Conservation (phyloP, 2,329 filamentous ascomycete species). For the Diaporthe humulicola region DNA sequence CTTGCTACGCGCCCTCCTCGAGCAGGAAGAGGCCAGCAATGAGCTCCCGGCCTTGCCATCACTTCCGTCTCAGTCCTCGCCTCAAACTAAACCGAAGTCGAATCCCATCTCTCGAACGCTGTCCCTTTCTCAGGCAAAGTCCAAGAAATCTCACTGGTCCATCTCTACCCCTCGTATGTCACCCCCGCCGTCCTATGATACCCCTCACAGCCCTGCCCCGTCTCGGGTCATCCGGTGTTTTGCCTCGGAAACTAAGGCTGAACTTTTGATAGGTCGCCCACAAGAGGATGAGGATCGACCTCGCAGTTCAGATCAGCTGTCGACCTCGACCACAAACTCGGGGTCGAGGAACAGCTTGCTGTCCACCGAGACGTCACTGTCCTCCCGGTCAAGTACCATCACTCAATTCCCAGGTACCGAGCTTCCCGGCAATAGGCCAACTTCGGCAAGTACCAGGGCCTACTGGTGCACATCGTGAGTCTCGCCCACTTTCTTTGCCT, state of each 20-base stretch:
- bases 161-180: slow-evolving; percentile 33
- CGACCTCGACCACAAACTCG: slow-evolving; percentile 51
- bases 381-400: slow-evolving; percentile 51
- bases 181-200: background rate
- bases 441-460: slow-evolving; percentile 55
- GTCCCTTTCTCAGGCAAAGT: slow-evolving; percentile 35
- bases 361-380: slow-evolving; percentile 53
- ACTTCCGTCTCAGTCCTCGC: slow-evolving; percentile 30
- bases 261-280: slow-evolving; percentile 21
- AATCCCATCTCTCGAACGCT: slow-evolving; percentile 32
- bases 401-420: slow-evolving; percentile 51
- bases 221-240: slow-evolving; percentile 14
- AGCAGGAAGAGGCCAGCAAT: slow-evolving; percentile 45
- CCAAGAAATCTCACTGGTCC: slow-evolving; percentile 36
- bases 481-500: background rate
- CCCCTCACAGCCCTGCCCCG: background rate
- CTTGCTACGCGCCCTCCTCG: slow-evolving; percentile 49
- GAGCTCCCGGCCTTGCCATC: slow-evolving; percentile 31
- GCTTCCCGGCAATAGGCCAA: slow-evolving; percentile 51
- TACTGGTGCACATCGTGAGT: slow-evolving; percentile 69
- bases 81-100: slow-evolving; percentile 31
- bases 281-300: slow-evolving; percentile 36
- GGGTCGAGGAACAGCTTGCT: slow-evolving; percentile 61
- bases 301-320: slow-evolving; percentile 38
- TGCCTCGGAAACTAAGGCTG: slow-evolving; percentile 2